Evolutionary conservation across 805 yeast genomes (phyloP), one percentile per base, ranked within the genome.

Genomic region (Pichia cabralensis): DNA sequence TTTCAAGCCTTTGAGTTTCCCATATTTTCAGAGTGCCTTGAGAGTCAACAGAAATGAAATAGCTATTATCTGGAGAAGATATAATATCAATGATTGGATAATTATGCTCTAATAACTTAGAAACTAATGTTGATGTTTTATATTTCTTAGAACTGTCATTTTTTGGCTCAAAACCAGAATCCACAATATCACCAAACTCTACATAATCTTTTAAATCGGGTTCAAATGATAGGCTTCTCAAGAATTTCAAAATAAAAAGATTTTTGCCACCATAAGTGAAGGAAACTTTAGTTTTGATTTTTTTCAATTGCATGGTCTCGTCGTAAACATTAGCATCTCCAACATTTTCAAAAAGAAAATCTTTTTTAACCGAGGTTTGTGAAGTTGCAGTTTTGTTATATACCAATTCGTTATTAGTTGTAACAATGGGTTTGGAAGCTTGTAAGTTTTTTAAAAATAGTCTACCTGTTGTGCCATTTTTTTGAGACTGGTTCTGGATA

Each of bases 31-130:
- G 48, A 2, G 60, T 50, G 0, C 96, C 95, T 20, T 69, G 68
- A 31, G 76, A 80, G 7, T 92, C 83, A 2, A 86, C 95, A 2
- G 92, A 76, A 3, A 85, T 60, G 42, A 89, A 76, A 43, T 72
- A 79, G 17, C 70, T 69, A 12, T 74, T 67, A 20, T 79, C 76
- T 0, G 80, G 76, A 5, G 82, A 67, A 0, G 72, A 68, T 1
- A 66, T 71, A 8, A 85, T 50, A 19, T 76, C 58, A 16, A 65
- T 74, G n/a, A 86, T 61, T 3, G 74, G 33, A 1, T 72, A 63
- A n/a, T 60, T 60, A 47, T 79, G 85, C 28, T 80, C 84, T 26
- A 71, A 63, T 30, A 83, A 58, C 35, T 71, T 74, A 0, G 86
- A 69, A 2, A 81, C 71, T n/a, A 80, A 51, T 8, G 14, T 14